phyloP scores from a whole-genome alignment of 148 eudicot species.

The Vaccinium darrowii region DNA sequence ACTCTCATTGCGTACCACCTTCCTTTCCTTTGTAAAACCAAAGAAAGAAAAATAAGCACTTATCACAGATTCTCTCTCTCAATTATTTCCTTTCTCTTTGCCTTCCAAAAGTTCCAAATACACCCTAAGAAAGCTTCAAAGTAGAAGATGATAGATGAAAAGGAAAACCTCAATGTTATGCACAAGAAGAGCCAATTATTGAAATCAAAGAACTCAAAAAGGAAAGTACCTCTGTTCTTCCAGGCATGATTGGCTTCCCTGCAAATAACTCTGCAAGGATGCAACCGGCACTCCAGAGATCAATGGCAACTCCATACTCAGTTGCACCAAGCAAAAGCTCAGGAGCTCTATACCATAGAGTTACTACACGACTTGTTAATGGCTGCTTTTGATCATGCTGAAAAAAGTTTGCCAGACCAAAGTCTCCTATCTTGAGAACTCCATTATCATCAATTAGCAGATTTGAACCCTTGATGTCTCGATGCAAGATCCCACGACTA shows the following conservation, averaged over 20 bases:
- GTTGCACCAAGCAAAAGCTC: slow-evolving; percentile 86
- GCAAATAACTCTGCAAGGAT: slow-evolving; percentile 80
- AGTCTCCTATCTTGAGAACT: slow-evolving; percentile 83
- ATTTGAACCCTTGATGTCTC: slow-evolving; percentile 83
- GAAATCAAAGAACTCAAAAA: background rate
- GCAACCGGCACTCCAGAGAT: slow-evolving; percentile 93
- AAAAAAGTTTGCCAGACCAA: slow-evolving; percentile 75
- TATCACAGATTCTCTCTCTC: background rate
- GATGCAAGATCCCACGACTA: slow-evolving; percentile 70
- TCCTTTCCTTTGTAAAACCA: background rate
- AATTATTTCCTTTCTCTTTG: background rate
- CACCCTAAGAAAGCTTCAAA: background rate
- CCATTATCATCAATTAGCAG: slow-evolving; percentile 70
- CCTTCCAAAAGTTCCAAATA: background rate
- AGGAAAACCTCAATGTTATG: background rate
- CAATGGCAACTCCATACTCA: slow-evolving; percentile 69
- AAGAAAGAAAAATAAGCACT: background rate
- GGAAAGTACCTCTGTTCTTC: slow-evolving; percentile 76
- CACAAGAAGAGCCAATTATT: background rate
- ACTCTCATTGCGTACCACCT: background rate
- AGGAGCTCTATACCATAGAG: slow-evolving; percentile 87
- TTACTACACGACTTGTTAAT: slow-evolving; percentile 84
- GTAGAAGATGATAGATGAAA: background rate
- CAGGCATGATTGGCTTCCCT: slow-evolving; percentile 92
- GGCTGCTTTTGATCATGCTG: slow-evolving; percentile 59